Evolutionary conservation across 495 filamentous ascomycete species (phyloP).

Genomic region (Staphylotrichum tortipilum): DNA sequence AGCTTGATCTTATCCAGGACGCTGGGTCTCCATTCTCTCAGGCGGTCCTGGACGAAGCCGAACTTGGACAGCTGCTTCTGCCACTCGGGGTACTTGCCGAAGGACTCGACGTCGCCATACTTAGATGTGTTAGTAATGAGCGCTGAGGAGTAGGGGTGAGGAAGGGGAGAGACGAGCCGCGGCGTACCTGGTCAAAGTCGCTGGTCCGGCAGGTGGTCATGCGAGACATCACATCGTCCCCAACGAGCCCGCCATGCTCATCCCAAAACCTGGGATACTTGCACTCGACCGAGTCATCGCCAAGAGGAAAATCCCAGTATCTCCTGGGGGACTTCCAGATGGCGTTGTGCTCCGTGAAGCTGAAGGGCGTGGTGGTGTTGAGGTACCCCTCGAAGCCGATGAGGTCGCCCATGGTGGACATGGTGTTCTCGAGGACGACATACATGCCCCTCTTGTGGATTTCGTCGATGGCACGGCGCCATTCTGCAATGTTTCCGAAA

Average conservation of each 20-base stretch:
- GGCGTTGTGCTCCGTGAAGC: constrained; percentile 45
- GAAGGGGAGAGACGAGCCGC: neutral
- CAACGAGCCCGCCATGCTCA: constrained; percentile 40
- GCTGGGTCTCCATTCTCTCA: constrained; percentile 60
- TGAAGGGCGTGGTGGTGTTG: constrained; percentile 53
- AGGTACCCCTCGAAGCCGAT: constrained; percentile 58
- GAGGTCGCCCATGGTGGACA: constrained; percentile 62
- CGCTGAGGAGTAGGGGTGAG: neutral
- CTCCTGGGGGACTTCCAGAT: constrained; percentile 48
- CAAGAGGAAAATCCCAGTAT: constrained; percentile 55
- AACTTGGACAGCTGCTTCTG: constrained; percentile 59
- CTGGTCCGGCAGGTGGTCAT: constrained; percentile 54
- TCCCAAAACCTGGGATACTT: constrained; percentile 59
- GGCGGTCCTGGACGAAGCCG: constrained; percentile 62
- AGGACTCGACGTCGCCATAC: constrained; percentile 59
- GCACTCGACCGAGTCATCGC: constrained; percentile 49
- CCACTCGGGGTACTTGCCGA: constrained; percentile 61
- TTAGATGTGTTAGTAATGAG: neutral
- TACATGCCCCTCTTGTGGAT: constrained; percentile 67
- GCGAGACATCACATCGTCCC: constrained; percentile 26
- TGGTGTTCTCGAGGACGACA: constrained; percentile 62
- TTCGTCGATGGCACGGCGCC: constrained; percentile 54
- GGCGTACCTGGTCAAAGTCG: constrained; percentile 51
- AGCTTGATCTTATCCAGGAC: constrained; percentile 51
- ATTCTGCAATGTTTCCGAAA: constrained; percentile 46